A percentile compares a stretch with the other conserved stretches of the same genome.
phyloP scores from a whole-genome alignment of 73 alveolate species.

The Symbiodinium natans region DNA sequence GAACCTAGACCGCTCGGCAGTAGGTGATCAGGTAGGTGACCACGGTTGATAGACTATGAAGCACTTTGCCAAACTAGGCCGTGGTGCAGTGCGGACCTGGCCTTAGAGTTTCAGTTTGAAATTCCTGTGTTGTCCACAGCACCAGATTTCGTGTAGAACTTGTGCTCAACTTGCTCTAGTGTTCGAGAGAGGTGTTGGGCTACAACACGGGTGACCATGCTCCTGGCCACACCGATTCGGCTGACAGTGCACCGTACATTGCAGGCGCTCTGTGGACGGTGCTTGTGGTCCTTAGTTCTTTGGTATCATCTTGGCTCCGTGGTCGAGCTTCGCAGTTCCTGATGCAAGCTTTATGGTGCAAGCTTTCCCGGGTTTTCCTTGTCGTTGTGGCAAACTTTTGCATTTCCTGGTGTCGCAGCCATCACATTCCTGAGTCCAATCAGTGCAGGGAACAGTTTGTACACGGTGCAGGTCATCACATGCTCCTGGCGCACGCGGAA shows the following conservation, averaged over 20 bases:
- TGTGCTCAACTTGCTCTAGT: neutral
- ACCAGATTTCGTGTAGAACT: neutral
- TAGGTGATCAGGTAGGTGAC: neutral
- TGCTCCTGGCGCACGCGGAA: constrained; percentile 95
- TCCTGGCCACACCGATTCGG: constrained; percentile 32
- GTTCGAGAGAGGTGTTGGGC: constrained; percentile 78
- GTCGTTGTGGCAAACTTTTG: too few species aligned
- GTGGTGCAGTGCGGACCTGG: constrained; percentile 41
- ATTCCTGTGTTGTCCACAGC: neutral
- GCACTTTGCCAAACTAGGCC: constrained; percentile 8
- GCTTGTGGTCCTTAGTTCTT: too few species aligned
- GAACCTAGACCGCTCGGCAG: neutral
- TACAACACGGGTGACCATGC: constrained; percentile 88
- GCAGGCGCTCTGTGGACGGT: constrained; percentile 24
- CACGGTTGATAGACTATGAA: neutral
- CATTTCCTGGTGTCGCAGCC: too few species aligned
- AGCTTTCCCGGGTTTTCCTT: neutral
- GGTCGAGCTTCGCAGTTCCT: too few species aligned
- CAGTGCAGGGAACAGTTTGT: too few species aligned
- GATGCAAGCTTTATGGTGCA: neutral
- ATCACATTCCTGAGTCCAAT: too few species aligned
- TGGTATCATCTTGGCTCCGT: too few species aligned
- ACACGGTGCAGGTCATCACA: constrained; percentile 55
- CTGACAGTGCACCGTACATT: constrained; percentile 90
- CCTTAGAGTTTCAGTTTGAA: neutral